phyloP scores from a whole-genome alignment of 2,329 filamentous ascomycete genomes.

The Trichoderma cornu-damae region DNA sequence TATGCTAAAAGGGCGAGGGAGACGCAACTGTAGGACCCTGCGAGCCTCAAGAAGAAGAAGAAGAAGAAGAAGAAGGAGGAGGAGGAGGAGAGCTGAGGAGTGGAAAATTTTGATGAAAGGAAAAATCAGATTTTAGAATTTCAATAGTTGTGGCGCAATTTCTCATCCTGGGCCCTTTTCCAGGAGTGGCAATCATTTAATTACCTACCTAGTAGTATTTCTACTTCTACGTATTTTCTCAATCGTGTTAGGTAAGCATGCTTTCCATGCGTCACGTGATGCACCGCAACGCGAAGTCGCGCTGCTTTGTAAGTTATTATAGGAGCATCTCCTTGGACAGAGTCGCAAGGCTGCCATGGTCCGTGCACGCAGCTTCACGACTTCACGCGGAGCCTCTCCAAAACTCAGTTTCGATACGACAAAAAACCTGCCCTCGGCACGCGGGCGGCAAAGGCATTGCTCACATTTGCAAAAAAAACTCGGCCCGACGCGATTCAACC shows the following conservation, averaged over 20 bases:
- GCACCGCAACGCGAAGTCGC: not conserved
- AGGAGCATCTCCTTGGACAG: no score
- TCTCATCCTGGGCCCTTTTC: not conserved
- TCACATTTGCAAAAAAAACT: not conserved
- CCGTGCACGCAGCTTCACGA: conserved; percentile 20
- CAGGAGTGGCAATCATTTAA: not conserved
- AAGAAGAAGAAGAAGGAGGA: no score
- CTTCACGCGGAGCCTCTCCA: conserved; percentile 15
- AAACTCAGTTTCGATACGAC: conserved; percentile 1
- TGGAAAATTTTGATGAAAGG: no score
- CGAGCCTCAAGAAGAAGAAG: no score
- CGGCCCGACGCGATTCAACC: not conserved
- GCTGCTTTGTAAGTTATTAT: no score
- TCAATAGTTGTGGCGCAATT: conserved; percentile 10
- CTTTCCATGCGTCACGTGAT: not conserved
- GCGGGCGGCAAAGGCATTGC: not conserved
- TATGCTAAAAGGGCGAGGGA: not conserved
- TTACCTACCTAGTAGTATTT: not conserved
- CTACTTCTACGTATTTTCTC: no score
- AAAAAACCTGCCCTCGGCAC: not conserved
- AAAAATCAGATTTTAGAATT: no score
- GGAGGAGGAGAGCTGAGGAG: not conserved
- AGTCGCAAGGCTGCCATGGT: conserved; percentile 18
- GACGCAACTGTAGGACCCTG: no score
- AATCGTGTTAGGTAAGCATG: not conserved